Evolutionary conservation across 805 yeast genomes (phyloP), one percentile per base, ranked within the genome.

Genomic region (Nakazawaea wyomingensis): DNA sequence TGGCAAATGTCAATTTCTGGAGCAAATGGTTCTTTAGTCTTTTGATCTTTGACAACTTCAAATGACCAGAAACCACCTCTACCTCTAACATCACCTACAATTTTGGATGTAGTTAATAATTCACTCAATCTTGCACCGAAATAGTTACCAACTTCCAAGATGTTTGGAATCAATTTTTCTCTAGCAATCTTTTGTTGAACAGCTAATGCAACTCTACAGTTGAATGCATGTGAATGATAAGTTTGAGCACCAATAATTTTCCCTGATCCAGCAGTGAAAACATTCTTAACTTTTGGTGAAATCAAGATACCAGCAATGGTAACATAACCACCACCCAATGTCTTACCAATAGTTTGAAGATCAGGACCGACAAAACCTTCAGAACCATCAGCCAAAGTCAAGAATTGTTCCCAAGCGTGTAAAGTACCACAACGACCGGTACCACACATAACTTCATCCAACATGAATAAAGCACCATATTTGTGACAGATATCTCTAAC

Each of bases 401-500:
- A 42, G 43, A 51, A 64, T 50, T 66, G 68, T 53, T 71, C 74
- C 72, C 69, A 72, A 34, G 77, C 72, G 56, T 67, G 66, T 36
- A 68, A 63, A 28, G 64, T 62, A 33, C 79, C 78, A 48, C 67
- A 57, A 55, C 80, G 66, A 27, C 79, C 79, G 21, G 72, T 66
- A 24, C 80, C 80, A 51, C 76, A 72, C 78, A 74, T 72, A 26
- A 74, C 74, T 57, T 76, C 80, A 48, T 75, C 80, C 41, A 72
- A 59, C 54, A 71, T 59, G 47, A 75, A 57, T 29, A 74, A 55
- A 32, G 70, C 64, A 29, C 71, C 78, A 53, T 73, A 73, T 53
- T 74, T 74, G 56, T 71, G 70, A 52, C 78, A 70, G 27, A 75
- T 53, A 29, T 59, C 66, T 41, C 71, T 59, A 20, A 68, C 56